Conservation (phyloP, 2,329 filamentous ascomycete genomes). For the Pseudogymnoascus destructans region DNA sequence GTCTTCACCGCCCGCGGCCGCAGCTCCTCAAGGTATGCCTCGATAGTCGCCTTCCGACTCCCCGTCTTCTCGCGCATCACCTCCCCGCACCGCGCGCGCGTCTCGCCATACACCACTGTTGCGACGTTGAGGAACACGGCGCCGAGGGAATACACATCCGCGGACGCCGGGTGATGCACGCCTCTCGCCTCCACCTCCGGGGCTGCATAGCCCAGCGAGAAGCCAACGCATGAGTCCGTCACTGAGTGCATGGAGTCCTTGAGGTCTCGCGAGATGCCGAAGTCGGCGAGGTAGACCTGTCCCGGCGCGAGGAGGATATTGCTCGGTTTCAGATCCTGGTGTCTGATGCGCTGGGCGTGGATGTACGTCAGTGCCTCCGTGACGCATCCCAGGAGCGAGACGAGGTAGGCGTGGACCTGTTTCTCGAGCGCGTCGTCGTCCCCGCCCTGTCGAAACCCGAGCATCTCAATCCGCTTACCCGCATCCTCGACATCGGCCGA, state of each 20-base stretch:
- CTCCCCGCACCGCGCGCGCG: conserved; percentile 30
- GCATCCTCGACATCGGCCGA: conserved; percentile 30
- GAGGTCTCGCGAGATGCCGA: conserved; percentile 37
- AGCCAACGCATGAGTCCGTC: conserved; percentile 29
- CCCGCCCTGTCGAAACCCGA: conserved; percentile 30
- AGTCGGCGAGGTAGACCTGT: conserved; percentile 36
- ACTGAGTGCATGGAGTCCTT: conserved; percentile 33
- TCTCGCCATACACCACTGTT: conserved; percentile 31
- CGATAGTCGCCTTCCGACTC: conserved; percentile 24
- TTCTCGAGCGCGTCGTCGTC: conserved; percentile 11
- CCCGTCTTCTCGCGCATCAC: conserved; percentile 25
- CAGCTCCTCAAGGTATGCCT: conserved; percentile 14
- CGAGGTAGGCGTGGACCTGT: conserved; percentile 13
- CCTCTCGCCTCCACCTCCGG: conserved; percentile 31
- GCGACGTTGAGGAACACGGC: conserved; percentile 34
- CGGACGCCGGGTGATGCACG: conserved; percentile 34
- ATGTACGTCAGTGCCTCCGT: conserved; percentile 32
- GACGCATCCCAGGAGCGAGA: conserved; percentile 32
- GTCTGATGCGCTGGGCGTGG: conserved; percentile 32
- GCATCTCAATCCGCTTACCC: conserved; percentile 27
- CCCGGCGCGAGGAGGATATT: conserved; percentile 35
- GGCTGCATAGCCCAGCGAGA: conserved; percentile 34
- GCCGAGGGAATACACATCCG: conserved; percentile 37
- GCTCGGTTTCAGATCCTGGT: conserved; percentile 36
- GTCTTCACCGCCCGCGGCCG: conserved; percentile 12